Evolutionary conservation across 2,329 filamentous ascomycete species (phyloP), one percentile per base, ranked within the genome.

Genomic region (Talaromyces sp.): DNA sequence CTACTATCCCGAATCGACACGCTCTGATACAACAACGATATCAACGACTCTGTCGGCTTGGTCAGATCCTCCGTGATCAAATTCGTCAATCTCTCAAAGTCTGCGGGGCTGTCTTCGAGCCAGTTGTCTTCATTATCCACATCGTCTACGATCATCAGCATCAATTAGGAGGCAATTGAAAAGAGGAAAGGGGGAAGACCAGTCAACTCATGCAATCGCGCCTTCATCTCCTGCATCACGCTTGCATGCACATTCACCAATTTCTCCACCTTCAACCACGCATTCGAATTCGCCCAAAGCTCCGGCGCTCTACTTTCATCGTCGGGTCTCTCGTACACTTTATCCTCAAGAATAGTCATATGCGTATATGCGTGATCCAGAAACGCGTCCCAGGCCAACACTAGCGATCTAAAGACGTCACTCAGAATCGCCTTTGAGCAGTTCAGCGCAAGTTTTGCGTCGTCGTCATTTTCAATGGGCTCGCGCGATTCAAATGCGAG

Each of bases 251-350:
- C 76, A 70, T 80, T 83, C 69, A 84, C 78, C 49, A 85, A 71
- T 47, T 84, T 83, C 67, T 84, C 82, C 10, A 83, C 77, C 65
- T 82, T 83, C n/a, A 84, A 74, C 83, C 83, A 85, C 10, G 79
- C 69, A 16, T 77, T 79, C 27, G 80, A 81, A 68, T 84, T 84
- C 13, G 74, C 76, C 82, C 83, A 85, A 8, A 85, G 73, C 66
- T 85, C 82, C 1, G 82, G 82, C 0, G 83, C 83, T 1, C 83
- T 76, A 10, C 78, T 81, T 67, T 85, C 83, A 60, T 85, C 83
- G 3, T 83, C 82, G 0, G 83, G 83, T 39, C 81, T 81, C 37
- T 84, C 84, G 65, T 84, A 85, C 60, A 85, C 81, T 66, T 80
- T 81, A 69, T 82, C 81, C 69, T 82, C 80, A 64, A 85, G 73